These are phyloP conservation scores for Cryptosporidium sp. DNA, from an alignment of 169 alveolate genomes.

Conservation along the genomic window DNA sequence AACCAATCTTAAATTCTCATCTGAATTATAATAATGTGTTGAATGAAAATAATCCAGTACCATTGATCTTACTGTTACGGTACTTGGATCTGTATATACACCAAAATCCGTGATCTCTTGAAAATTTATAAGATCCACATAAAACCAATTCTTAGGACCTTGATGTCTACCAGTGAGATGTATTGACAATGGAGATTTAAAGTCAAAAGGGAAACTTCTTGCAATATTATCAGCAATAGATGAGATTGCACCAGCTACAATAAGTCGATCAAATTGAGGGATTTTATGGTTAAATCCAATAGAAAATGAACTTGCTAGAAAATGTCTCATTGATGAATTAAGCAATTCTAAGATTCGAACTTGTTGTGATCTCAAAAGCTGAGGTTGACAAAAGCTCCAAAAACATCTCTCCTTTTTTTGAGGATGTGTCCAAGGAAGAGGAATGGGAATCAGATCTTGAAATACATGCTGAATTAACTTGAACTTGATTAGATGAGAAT, in stretches of 20 bases:
- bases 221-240: slow-evolving; percentile 81
- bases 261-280: slow-evolving; percentile 79
- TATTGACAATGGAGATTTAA: slow-evolving; percentile 78
- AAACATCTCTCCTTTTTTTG: slow-evolving; percentile 33
- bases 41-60: slow-evolving; percentile 81
- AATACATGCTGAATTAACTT: slow-evolving; percentile 51
- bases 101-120: slow-evolving; percentile 79
- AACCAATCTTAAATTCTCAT: background rate
- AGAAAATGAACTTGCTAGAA: slow-evolving; percentile 57
- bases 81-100: slow-evolving; percentile 79
- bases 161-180: slow-evolving; percentile 79
- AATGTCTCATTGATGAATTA: slow-evolving; percentile 3
- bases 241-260: slow-evolving; percentile 77
- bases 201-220: slow-evolving; percentile 78
- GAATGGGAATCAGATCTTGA: slow-evolving; percentile 47
- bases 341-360: slow-evolving; percentile 21
- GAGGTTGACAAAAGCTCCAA: background rate
- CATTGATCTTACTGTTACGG: slow-evolving; percentile 78
- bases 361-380: slow-evolving; percentile 46
- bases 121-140: slow-evolving; percentile 78
- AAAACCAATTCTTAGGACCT: slow-evolving; percentile 81
- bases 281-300: slow-evolving; percentile 1
- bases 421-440: slow-evolving; percentile 62
- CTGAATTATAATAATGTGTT: slow-evolving; percentile 29
- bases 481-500: slow-evolving; percentile 21